Evolutionary conservation across 352 stramenopile species (phyloP), one percentile per base, ranked within the genome.

Genomic region (Pythium folliculosum): DNA sequence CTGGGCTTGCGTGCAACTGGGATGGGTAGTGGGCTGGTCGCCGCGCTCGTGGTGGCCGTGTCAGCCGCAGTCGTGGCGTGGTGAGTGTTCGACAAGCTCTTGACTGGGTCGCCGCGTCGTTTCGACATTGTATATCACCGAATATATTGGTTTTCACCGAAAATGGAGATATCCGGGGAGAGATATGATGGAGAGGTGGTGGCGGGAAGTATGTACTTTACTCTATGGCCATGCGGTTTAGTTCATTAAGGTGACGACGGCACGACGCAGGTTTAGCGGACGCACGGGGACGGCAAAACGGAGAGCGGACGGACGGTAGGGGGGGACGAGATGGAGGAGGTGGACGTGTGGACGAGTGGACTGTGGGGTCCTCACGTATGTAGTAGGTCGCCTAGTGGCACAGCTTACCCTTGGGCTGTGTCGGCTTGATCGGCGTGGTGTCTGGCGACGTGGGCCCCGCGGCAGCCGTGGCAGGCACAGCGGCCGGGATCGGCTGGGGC

Each of bases 401-500:
- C 62, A 69, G 53, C 52, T 69, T 69, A 16, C 62, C 52, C 32
- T 69, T 69, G 52, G 62, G 62, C 21, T 62, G 52, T 25, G 62
- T 69, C 22, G 62, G 62, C 25, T 54, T 53, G n/a, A 68, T 25
- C 27, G 27, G 27, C 27, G 5, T 32, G 27, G 27, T 32, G 27
- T 32, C 27, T 32, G 27, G 27, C 3, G 27, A 32, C 27, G 27
- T 32, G 21, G 30, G 52, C 21, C 25, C 21, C 9, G 13, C 32
- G 6, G 50, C 35, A 5, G 22, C n/a, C 10, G 59, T 25, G 10
- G 37, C 35, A 0, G 47, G 59, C 6, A 8, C 49, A 8, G 22
- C 6, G 27, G 49, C 37, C 45, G 48, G 45, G 7, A 32, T 32
- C 27, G 27, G 27, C 27, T 32, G 27, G 27, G 27, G 27, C 27